Evolutionary conservation across 2,329 filamentous ascomycete species (phyloP), one percentile per base, ranked within the genome.

Genomic region (Hymenoscyphus fructigenus): DNA sequence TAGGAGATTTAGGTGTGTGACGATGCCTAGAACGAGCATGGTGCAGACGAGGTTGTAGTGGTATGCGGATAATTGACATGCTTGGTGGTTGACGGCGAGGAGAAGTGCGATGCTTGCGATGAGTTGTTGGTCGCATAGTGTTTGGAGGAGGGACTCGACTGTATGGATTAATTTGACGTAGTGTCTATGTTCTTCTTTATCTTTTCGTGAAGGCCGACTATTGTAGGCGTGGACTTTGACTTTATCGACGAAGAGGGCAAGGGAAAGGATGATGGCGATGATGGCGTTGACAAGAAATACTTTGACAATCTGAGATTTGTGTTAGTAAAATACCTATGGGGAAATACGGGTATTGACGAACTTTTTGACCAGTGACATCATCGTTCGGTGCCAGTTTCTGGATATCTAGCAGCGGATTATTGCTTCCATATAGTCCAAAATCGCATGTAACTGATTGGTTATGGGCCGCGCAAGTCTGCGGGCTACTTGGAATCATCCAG

Each of bases 21-120:
- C 28, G 10, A 63, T 38, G 4, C 56, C 61, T 15, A 63, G 28
- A 5, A 59, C 26, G 7, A 59, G 56, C 61, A 63, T 59, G 26
- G 57, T 59, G 50, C 56, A 63, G 28, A 57, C 61, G 1, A 63
- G 26, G 29, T 63, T 63, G 41, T 59, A 63, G 28, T 63, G 61
- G 26, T 63, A 63, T 36, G 61, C 61, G 17, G 38, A 58, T 12
- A 63, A 38, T 26, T 50, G 14, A 28, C 56, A 55, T 23, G 56
- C 28, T 59, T 63, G 61, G 10, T 38, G 32, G 28, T 29, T 63
- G 23, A 63, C 26, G 6, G 56, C 15, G 17, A 59, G 23, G 29
- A 63, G 38, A 5, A 63, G 41, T 5, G 56, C 55, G 14, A 63
- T 36, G 41, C 38, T 50, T 26, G 61, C 26, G n/a, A 63, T 41